A percentile compares a stretch with the other conserved stretches of the same genome.
Conservation (phyloP, 345 rosid species). For the Eucalyptus erythrocorys region DNA sequence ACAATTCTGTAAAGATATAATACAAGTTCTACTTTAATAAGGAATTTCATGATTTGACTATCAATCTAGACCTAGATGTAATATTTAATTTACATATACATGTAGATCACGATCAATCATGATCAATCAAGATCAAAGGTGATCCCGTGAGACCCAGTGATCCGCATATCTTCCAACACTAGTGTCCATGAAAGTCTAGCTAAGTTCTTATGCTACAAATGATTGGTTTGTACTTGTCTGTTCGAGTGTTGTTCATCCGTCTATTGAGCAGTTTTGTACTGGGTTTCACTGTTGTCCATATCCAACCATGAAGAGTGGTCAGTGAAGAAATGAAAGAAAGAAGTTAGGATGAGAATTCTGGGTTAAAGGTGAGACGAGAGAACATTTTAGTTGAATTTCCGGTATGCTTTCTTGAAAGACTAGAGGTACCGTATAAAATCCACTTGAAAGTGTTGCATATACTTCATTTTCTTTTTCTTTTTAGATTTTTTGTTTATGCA, state of each 20-base stretch:
- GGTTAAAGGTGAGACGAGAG: not conserved
- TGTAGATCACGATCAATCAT: no score
- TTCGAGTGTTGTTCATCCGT: not conserved
- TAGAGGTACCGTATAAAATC: not conserved
- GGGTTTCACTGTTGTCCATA: not conserved
- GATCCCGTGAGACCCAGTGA: no score
- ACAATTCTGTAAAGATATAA: no score
- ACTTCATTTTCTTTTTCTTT: not conserved
- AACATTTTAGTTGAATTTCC: not conserved
- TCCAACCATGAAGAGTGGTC: not conserved
- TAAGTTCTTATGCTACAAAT: not conserved
- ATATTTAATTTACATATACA: no score
- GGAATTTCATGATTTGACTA: no score
- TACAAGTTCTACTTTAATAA: no score
- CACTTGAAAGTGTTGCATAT: not conserved
- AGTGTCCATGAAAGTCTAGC: not conserved
- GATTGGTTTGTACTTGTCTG: not conserved
- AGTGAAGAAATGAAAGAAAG: not conserved
- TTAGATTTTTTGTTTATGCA: not conserved
- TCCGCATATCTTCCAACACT: no score
- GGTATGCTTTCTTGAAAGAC: not conserved
- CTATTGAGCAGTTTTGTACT: not conserved
- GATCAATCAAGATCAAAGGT: no score
- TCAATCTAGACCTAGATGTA: no score
- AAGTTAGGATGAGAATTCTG: not conserved